Percentiles rank a stretch among this genome's conserved stretches.
Evolutionary conservation across 441 rosid genomes (phyloP).

Genomic region (Pelargonium myrrhifolium): DNA sequence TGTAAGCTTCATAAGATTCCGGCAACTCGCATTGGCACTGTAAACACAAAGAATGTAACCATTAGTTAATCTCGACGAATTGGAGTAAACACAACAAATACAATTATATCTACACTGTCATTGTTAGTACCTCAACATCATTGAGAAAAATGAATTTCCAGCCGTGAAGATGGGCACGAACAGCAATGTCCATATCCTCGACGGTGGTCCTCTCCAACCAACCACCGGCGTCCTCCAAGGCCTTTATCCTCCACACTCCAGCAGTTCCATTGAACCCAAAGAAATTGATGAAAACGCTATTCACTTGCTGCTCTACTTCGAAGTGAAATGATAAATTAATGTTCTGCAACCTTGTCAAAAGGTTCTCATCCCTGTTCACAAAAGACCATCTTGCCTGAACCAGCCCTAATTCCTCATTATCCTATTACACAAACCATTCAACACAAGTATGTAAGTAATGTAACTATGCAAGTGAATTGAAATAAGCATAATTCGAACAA

Average conservation of each 20-base stretch:
- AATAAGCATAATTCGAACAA: background rate
- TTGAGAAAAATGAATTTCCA: conserved; percentile 12
- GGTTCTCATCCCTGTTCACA: conserved; percentile 23
- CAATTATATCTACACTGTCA: background rate
- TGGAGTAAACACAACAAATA: conserved; percentile 21
- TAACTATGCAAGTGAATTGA: too few species aligned
- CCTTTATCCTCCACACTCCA: conserved; percentile 24
- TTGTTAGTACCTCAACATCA: conserved; percentile 20
- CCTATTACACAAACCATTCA: conserved; percentile 11
- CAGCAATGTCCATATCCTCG: conserved; percentile 95
- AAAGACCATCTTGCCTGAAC: conserved; percentile 25
- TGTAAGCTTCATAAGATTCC: conserved; percentile 24
- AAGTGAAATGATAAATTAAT: conserved; percentile 23
- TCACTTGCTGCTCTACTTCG: conserved; percentile 26
- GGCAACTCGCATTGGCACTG: conserved; percentile 5
- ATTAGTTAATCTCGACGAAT: conserved; percentile 10
- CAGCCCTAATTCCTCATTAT: conserved; percentile 19
- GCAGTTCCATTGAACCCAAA: conserved; percentile 25
- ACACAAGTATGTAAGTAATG: background rate
- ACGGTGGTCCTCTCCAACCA: conserved; percentile 21
- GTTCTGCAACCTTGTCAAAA: conserved; percentile 22
- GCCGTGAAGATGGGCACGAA: conserved; percentile 36
- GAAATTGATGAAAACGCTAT: conserved; percentile 21
- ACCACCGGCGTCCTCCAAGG: conserved; percentile 23
- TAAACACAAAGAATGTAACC: background rate